A percentile compares a stretch with the other conserved stretches of the same genome.
These are phyloP conservation scores for Aspergillus niger DNA, from an alignment of 2,329 filamentous ascomycete genomes.

Conservation along the genomic window DNA sequence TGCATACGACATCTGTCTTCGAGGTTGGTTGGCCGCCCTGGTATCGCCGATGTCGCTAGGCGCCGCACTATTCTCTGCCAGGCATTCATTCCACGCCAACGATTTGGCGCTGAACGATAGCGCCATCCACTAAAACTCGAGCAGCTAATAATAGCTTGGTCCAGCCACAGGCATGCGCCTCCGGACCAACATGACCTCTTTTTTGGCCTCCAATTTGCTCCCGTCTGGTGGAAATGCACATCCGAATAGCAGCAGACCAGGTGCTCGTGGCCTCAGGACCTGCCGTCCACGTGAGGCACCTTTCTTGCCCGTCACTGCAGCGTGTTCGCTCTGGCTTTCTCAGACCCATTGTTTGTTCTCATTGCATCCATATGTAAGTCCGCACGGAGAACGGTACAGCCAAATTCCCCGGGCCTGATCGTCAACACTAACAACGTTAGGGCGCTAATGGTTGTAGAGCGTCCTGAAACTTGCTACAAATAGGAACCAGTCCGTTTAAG, in stretches of 20 bases:
- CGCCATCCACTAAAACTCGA: background rate
- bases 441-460: background rate
- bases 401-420: too few species aligned
- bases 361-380: too few species aligned
- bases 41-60: background rate
- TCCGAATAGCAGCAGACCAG: background rate
- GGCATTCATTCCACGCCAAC: background rate
- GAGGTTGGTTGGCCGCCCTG: background rate
- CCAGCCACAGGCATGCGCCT: background rate
- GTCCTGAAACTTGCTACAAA: background rate
- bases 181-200: background rate
- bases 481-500: background rate
- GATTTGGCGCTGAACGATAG: background rate
- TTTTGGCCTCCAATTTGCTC: background rate
- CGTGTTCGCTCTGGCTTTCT: too few species aligned
- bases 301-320: too few species aligned
- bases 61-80: background rate
- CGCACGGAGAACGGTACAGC: too few species aligned
- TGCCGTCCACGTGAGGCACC: background rate
- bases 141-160: too few species aligned
- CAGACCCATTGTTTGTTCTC: too few species aligned
- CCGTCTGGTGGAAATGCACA: background rate
- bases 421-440: too few species aligned
- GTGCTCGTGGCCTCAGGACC: background rate
- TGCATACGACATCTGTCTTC: background rate